Conservation (phyloP, 148 eudicot species). For the Dysphania ambrosioides region DNA sequence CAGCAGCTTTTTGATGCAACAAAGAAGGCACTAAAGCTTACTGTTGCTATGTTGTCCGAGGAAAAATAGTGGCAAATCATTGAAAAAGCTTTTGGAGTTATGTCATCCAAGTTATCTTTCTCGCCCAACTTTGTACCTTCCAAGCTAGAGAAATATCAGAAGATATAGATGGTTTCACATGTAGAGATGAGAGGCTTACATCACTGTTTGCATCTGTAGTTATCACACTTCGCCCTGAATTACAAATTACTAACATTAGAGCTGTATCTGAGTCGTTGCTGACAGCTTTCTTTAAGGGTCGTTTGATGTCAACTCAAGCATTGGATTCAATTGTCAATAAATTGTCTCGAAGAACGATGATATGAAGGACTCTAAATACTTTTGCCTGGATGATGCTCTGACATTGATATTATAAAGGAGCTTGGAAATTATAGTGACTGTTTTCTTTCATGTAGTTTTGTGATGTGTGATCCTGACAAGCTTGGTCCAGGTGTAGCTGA, state of each 20-base stretch:
- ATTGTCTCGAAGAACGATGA: constrained; percentile 41
- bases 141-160: constrained; percentile 34
- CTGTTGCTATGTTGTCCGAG: constrained; percentile 60
- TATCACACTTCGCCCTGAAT: constrained; percentile 69
- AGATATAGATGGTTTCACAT: constrained; percentile 30
- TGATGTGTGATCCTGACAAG: constrained; percentile 28
- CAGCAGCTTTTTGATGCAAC: constrained; percentile 74
- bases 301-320: constrained; percentile 84
- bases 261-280: constrained; percentile 41
- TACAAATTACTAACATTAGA: constrained; percentile 40
- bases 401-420: constrained; percentile 42
- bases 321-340: constrained; percentile 88
- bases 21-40: constrained; percentile 62
- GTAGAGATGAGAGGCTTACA: constrained; percentile 58
- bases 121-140: constrained; percentile 21
- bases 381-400: constrained; percentile 56
- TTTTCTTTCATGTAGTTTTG: constrained; percentile 27
- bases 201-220: constrained; percentile 78
- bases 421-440: constrained; percentile 27
- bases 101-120: constrained; percentile 40
- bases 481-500: constrained; percentile 20
- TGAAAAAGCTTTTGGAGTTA: constrained; percentile 52
- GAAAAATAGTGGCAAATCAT: constrained; percentile 52
- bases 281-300: constrained; percentile 48
- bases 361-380: constrained; percentile 28